Percentiles rank a stretch among this genome's conserved stretches.
phyloP scores from a whole-genome alignment of 768 basidiomycete species.

The Royoungia palumana region DNA sequence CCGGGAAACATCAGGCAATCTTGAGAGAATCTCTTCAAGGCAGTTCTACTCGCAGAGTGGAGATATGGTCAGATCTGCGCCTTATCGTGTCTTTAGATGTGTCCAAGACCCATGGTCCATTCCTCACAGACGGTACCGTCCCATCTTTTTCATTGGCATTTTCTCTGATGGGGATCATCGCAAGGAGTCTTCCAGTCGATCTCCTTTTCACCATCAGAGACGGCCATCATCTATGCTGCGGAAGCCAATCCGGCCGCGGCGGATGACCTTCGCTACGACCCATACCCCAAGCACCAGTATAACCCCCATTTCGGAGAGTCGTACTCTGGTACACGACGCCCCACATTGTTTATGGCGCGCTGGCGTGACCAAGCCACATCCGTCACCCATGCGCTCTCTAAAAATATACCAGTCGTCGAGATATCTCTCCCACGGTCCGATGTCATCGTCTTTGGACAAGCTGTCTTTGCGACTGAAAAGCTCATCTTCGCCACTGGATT shows the following conservation, averaged over 20 bases:
- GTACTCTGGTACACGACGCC: slow-evolving; percentile 37
- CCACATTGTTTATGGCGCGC: slow-evolving; percentile 43
- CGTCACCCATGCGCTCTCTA: slow-evolving; percentile 8
- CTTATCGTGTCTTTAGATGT: no score
- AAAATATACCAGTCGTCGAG: slow-evolving; percentile 1
- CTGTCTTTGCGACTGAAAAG: slow-evolving; percentile 41
- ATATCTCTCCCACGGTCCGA: not conserved
- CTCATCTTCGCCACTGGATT: slow-evolving; percentile 56
- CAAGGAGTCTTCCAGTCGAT: no score
- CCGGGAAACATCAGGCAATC: no score
- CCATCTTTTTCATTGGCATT: no score
- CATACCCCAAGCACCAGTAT: no score
- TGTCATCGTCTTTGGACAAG: slow-evolving; percentile 48
- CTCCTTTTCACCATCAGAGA: no score
- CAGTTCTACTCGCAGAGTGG: no score
- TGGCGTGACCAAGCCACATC: slow-evolving; percentile 33
- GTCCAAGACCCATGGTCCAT: no score
- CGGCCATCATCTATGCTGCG: slow-evolving; percentile 51
- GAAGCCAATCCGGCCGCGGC: slow-evolving; percentile 38
- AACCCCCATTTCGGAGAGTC: slow-evolving; percentile 54
- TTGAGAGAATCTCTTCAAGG: no score
- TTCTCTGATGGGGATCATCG: no score
- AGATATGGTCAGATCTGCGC: no score
- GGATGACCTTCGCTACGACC: not conserved
- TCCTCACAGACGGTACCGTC: no score